Base-by-base conservation (phyloP, 2,329 filamentous ascomycete genomes). In the Ophiobolus disseminans region DNA sequence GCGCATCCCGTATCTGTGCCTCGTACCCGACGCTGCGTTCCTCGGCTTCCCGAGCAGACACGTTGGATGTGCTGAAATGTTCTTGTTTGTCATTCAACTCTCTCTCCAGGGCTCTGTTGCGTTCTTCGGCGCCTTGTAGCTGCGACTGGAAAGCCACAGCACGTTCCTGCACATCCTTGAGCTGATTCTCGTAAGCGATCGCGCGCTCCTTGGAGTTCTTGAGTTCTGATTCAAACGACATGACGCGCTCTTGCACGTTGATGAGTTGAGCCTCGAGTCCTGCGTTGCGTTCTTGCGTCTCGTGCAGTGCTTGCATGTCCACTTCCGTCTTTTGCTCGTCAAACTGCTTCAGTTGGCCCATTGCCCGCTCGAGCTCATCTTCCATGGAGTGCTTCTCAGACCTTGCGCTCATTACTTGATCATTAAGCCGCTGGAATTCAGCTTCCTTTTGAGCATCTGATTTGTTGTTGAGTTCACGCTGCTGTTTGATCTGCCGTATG, bases 401-500 rank as follows among this genome's bases (percentile, higher is more conserved):
- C 48, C 66, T 62, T 20, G 70, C 65, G 39, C 65, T 67, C 17
- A 70, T 60, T 14, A 75, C 66, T 58, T 74, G 73, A 11, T 76
- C 73, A 34, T 76, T 76, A 34, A 79, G 67, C 9, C 66, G 62
- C 37, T 65, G 59, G 39, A 75, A 68, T 40, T 78, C 74, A 20
- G 60, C 69, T 41, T 74, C 72, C 44, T 67, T 73, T 38, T 74
- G 70, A 2, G 68, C 79, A 60, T 96, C 91, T 1, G 90, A 91
- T 66, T 92, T 92, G 76, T 82, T 91, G 75, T 96, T 96, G 48
- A 97, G 82, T 66, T 96, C 91, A 49, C 92, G 88, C 74, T 97
- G 93, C 70, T 97, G 92, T 75, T 96, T 93, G 65, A 97, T 93
- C 71, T 97, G 92, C 34, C 91, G 86, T 65, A 93, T 88, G 7